Base-by-base conservation (phyloP, 164 flowering plant species). In the Tetracentron sinense region DNA sequence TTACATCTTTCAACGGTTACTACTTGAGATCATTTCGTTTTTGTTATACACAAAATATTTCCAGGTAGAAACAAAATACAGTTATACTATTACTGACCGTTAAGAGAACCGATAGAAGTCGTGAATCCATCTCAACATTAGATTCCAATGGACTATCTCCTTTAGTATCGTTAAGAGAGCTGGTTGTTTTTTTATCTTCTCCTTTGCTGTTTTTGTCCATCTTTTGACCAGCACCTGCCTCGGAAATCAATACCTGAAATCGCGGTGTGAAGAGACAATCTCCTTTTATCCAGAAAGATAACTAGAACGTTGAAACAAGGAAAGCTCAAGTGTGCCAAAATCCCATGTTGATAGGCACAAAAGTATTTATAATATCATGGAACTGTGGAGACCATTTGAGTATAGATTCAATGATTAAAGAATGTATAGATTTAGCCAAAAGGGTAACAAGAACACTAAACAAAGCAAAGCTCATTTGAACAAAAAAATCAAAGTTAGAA, bases 51-150 rank as follows among this genome's bases (percentile, higher is more conserved):
- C n/a, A n/a, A n/a, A n/a, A n/a, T n/a, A n/a, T n/a, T n/a, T n/a
- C n/a, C 47, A 42, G 47, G 22, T 22, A 64, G 31, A 3, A 62
- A 35, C 22, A 26, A 30, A 19, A 46, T n/a, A n/a, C n/a, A 15
- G 28, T 53, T 14, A 51, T 6, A 28, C 31, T 15, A 6, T 46
- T 58, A 80, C 96, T 71, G 38, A 90, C 98, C 42, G 94, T 88
- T 61, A 95, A 66, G 12, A 95, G 86, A 68, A 86, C 97, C 8
- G 92, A 84, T 30, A 95, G 77, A 68, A 94, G 82, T 46, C 97
- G 79, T 27, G 97, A 88, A 76, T 92, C 97, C 90, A 90, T 77
- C 73, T 86, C 97, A 64, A 83, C 74, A 72, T 80, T 89, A 27
- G 94, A 69, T 47, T 82, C 89, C 20, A 74, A 42, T 42, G 74